Evolutionary conservation across 176 grass and related monocot species (phyloP).

Genomic region (Leersia perrieri): DNA sequence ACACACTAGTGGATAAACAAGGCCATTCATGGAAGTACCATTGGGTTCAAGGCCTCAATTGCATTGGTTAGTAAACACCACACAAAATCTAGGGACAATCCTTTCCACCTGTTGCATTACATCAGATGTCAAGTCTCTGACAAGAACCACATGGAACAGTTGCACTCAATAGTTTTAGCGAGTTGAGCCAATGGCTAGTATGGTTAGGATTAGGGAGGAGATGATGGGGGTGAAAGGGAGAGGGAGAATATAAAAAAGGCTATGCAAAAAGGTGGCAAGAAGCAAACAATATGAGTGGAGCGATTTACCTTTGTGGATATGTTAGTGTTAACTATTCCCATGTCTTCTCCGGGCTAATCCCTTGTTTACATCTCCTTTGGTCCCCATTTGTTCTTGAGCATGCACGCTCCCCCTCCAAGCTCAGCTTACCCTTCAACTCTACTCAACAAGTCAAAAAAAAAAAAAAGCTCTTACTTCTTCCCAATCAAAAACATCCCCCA

Average conservation of each 20-base stretch:
- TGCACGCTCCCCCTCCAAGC: constrained; percentile 38
- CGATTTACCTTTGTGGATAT: constrained; percentile 44
- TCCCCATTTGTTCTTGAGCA: constrained; percentile 57
- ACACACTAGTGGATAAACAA: neutral
- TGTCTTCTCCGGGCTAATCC: constrained; percentile 40
- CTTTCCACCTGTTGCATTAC: constrained; percentile 23
- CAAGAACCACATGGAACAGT: constrained; percentile 32
- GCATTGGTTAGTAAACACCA: constrained; percentile 1
- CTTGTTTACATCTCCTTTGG: constrained; percentile 47
- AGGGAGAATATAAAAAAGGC: constrained; percentile 42
- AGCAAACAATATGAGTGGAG: constrained; percentile 41
- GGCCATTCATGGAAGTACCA: constrained; percentile 23
- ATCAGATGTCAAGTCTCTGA: constrained; percentile 38
- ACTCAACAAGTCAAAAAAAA: constrained; percentile 51
- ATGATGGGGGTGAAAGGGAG: constrained; percentile 13
- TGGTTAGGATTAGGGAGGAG: constrained; percentile 16
- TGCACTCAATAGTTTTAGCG: constrained; percentile 6
- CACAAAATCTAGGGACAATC: neutral
- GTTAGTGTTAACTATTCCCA: constrained; percentile 41
- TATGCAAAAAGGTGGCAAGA: constrained; percentile 43
- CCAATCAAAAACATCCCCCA: constrained; percentile 14
- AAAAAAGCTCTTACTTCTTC: constrained; percentile 26
- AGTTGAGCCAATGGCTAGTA: constrained; percentile 25
- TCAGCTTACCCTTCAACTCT: constrained; percentile 80
- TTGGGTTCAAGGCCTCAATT: neutral